A percentile compares a stretch with the other conserved stretches of the same genome.
phyloP scores from a whole-genome alignment of 495 filamentous ascomycete genomes.

The Hypomontagnella submonticulosa region DNA sequence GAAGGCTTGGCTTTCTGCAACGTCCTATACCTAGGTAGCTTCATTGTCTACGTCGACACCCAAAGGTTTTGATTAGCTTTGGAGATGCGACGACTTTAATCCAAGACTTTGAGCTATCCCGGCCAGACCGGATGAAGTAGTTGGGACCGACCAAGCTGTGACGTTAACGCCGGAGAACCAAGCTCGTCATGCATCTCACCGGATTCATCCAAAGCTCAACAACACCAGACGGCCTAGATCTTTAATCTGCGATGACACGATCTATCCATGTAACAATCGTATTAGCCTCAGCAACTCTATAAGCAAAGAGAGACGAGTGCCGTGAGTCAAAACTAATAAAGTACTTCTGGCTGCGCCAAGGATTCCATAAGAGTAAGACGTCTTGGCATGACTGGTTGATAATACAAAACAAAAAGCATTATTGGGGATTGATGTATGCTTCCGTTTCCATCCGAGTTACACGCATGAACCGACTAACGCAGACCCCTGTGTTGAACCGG shows the following conservation, averaged over 20 bases:
- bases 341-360: conserved; percentile 19
- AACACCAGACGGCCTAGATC: conserved; percentile 15
- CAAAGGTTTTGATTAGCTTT: conserved; percentile 28
- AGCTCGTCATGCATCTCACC: conserved; percentile 19
- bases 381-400: conserved; percentile 23
- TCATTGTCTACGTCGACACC: conserved; percentile 31
- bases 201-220: conserved; percentile 12
- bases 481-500: background rate
- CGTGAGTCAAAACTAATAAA: conserved; percentile 11
- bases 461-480: conserved; percentile 6
- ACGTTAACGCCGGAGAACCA: conserved; percentile 10
- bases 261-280: conserved; percentile 8
- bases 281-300: conserved; percentile 11
- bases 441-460: conserved; percentile 17
- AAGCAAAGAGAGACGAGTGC: conserved; percentile 9
- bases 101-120: conserved; percentile 11
- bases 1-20: conserved; percentile 41
- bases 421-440: conserved; percentile 8
- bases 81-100: conserved; percentile 4
- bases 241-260: conserved; percentile 4
- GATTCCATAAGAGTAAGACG: conserved; percentile 3
- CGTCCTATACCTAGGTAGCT: conserved; percentile 7
- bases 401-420: conserved; percentile 3
- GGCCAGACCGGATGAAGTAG: conserved; percentile 21
- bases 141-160: conserved; percentile 15